Conservation (phyloP, 1,139 yeast genomes). For the Kodamaea fungicola region DNA sequence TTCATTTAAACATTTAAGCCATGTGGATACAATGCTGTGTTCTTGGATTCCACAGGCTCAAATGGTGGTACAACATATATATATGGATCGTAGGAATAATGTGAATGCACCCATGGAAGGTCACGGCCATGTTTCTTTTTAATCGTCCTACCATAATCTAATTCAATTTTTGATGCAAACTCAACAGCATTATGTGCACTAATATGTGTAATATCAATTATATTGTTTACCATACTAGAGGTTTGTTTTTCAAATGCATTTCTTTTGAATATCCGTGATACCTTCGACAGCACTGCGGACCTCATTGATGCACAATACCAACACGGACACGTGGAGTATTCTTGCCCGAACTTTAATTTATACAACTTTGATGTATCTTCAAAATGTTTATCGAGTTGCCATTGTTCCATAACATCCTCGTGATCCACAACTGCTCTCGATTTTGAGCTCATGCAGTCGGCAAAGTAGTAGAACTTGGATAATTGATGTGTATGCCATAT, state of each 20-base stretch:
- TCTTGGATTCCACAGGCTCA: not conserved
- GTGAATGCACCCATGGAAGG: not conserved
- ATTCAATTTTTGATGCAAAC: constrained; percentile 7
- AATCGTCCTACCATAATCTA: not conserved
- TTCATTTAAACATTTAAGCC: not conserved
- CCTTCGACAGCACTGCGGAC: constrained; percentile 6
- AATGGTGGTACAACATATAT: not conserved
- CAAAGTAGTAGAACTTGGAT: constrained; percentile 18
- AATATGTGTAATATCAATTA: constrained; percentile 12
- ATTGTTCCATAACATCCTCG: constrained; percentile 24
- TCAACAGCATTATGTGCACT: constrained; percentile 17
- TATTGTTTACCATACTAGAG: constrained; percentile 12
- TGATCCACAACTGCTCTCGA: constrained; percentile 20
- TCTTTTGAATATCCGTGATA: constrained; percentile 8
- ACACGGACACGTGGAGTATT: constrained; percentile 26
- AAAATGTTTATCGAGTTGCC: constrained; percentile 17
- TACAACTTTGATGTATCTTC: constrained; percentile 19
- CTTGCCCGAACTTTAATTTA: constrained; percentile 15
- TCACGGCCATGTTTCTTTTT: not conserved
- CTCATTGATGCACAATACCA: constrained; percentile 20
- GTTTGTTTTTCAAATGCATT: not conserved
- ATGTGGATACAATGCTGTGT: not conserved
- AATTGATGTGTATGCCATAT: constrained; percentile 38
- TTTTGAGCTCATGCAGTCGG: constrained; percentile 11
- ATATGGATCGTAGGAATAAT: not conserved